These are phyloP conservation scores for Mycena pura DNA, from an alignment of 768 basidiomycete genomes.

Conservation along the genomic window DNA sequence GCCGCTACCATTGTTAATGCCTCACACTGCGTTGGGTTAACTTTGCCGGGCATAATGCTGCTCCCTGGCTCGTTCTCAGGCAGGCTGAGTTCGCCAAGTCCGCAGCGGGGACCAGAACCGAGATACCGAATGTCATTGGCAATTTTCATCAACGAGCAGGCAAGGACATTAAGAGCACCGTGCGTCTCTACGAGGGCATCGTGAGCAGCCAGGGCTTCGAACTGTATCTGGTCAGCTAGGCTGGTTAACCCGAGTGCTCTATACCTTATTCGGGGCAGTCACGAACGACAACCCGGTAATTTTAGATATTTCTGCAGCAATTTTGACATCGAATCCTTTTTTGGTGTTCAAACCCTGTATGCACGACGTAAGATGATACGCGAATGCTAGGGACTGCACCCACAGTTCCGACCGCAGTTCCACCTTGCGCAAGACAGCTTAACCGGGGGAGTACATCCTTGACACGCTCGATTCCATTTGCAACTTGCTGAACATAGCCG, in stretches of 20 bases:
- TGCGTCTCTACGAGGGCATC: slow-evolving; percentile 98
- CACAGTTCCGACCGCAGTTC: slow-evolving; percentile 98
- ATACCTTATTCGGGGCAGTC: slow-evolving; percentile 97
- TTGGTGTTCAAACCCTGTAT: slow-evolving; percentile 92
- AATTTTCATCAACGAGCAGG: slow-evolving; percentile 99
- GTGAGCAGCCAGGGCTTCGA: slow-evolving; percentile 97
- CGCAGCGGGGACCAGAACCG: slow-evolving; percentile 96
- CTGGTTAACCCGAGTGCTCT: not conserved
- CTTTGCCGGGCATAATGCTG: slow-evolving; percentile 99
- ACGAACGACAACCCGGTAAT: slow-evolving; percentile 90
- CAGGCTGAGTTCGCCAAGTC: slow-evolving; percentile 90
- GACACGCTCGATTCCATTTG: slow-evolving; percentile 88
- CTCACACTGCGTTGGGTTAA: slow-evolving; percentile 99
- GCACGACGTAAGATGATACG: not conserved
- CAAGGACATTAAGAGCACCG: slow-evolving; percentile 94
- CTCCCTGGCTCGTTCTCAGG: slow-evolving; percentile 99
- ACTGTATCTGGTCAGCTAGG: slow-evolving; percentile 53
- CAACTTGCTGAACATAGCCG: slow-evolving; percentile 94
- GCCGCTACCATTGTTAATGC: slow-evolving; percentile 99
- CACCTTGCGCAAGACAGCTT: slow-evolving; percentile 93
- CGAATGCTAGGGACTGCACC: slow-evolving; percentile 35
- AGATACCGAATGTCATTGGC: slow-evolving; percentile 99
- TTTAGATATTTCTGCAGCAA: slow-evolving; percentile 90
- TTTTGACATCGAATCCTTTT: slow-evolving; percentile 94
- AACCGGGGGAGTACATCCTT: slow-evolving; percentile 84